Conservation (phyloP, 2,329 filamentous ascomycete species). For the Pyrenochaeta sp. region DNA sequence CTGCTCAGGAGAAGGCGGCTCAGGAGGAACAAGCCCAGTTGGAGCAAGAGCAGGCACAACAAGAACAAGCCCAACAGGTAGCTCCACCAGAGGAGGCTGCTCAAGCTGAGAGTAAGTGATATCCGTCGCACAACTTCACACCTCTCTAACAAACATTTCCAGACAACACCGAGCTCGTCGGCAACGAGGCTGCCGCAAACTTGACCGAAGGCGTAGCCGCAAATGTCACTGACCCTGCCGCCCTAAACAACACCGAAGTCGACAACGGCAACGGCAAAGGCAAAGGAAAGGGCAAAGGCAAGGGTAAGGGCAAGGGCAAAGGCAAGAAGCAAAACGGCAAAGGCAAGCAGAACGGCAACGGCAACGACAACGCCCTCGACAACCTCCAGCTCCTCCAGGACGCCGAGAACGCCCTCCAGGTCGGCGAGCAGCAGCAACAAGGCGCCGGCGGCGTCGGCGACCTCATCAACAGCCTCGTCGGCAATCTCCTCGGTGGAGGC, state of each 20-base stretch:
- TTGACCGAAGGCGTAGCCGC: conserved; percentile 11
- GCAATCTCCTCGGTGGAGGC: conserved; percentile 2
- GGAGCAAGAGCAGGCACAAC: conserved; percentile 1
- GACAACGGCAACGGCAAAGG: conserved; percentile 13
- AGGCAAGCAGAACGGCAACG: conserved; percentile 1
- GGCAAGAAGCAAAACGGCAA: conserved; percentile 8
- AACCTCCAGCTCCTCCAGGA: conserved; percentile 1
- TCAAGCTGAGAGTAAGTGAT: conserved; percentile 18
- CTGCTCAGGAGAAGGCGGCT: neutral
- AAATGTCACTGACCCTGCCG: conserved; percentile 6
- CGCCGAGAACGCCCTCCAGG: conserved; percentile 4
- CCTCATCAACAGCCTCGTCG: conserved; percentile 8
- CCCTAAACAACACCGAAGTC: conserved; percentile 2
- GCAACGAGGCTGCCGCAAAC: conserved; percentile 8
- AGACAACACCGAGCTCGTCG: conserved; percentile 15
- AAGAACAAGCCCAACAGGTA: conserved; percentile 6
- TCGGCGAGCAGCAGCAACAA: conserved; percentile 1
- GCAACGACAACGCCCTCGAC: neutral
- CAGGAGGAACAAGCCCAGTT: conserved; percentile 5
- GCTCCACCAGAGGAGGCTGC: conserved; percentile 11
- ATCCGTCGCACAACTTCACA: neutral
- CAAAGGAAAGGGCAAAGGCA: conserved; percentile 13
- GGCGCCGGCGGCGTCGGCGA: conserved; percentile 4
- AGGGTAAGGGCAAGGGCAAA: conserved; percentile 18
- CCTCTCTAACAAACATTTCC: conserved; percentile 2